Evolutionary conservation across 768 basidiomycete species (phyloP), one percentile per base, ranked within the genome.

Genomic region (Panaeolus cyanescens): DNA sequence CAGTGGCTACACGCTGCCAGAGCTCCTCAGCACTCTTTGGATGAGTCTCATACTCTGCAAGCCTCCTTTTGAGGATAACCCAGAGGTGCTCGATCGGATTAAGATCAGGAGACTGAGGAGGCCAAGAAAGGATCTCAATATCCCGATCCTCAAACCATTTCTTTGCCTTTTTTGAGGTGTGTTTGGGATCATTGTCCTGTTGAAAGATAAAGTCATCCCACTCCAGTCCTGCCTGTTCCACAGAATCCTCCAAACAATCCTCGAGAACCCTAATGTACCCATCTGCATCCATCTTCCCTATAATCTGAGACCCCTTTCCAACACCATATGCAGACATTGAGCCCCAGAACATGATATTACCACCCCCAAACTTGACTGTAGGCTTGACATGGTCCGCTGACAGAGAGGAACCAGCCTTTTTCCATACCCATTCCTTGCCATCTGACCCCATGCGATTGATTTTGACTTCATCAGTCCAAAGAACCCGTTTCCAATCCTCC

Each of bases 151-250:
- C 6, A 54, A 79, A 74, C 72, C 74, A 79, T 2, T 39, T 56
- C n/a, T 61, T 28, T 6, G 65, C 68, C 13, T 71, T 17, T 37
- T 66, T 65, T 17, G 68, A 63, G 1, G 66, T 77, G 66, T 79
- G 77, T 65, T 78, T 79, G 8, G 69, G 75, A 66, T 78, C 65
- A 45, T 75, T 76, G 60, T 80, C 75, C 20, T 79, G 77, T 56
- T 74, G 71, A 56, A 75, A 77, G 56, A 68, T 64, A 54, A 66
- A 59, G 55, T 67, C 32, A 4, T 54, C 17, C 12, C 31, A 59
- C 30, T 63, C 28, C 31, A 74, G 54, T 0, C 62, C 42, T n/a
- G n/a, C n/a, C n/a, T n/a, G n/a, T n/a, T n/a, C n/a, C n/a, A n/a
- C n/a, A n/a, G n/a, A n/a, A n/a, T n/a, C n/a, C n/a, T n/a, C n/a